Percentiles rank a stretch among this genome's conserved stretches.
Conservation (phyloP, 495 filamentous ascomycete genomes). For the Lophiostoma macrostomum region DNA sequence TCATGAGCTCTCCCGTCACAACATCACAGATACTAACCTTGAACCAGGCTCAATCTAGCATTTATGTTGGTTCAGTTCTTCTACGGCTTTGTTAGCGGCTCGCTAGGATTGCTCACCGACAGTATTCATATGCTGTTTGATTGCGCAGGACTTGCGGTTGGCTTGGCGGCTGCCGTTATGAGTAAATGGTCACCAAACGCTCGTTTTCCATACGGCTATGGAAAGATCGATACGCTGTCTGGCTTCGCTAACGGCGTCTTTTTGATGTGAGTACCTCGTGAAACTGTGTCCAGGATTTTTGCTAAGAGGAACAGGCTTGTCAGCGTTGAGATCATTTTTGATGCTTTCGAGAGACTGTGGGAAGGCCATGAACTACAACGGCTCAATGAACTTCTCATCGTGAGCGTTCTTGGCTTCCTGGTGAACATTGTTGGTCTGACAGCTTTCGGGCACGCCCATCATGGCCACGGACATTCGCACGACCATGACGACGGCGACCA, state of each 20-base stretch:
- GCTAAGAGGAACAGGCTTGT: constrained; percentile 64
- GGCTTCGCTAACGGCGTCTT: constrained; percentile 98
- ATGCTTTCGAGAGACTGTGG: constrained; percentile 81
- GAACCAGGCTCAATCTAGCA: constrained; percentile 74
- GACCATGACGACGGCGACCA: constrained; percentile 41
- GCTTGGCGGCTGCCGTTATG: constrained; percentile 91
- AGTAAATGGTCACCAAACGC: constrained; percentile 92
- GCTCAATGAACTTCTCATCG: constrained; percentile 79
- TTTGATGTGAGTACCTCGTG: constrained; percentile 62
- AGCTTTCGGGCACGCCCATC: constrained; percentile 73
- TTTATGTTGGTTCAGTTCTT: constrained; percentile 96
- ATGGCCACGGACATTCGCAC: constrained; percentile 61
- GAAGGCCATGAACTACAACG: constrained; percentile 79
- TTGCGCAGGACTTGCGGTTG: constrained; percentile 86
- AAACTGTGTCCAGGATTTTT: neutral
- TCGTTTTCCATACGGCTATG: constrained; percentile 90
- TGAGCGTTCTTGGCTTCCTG: constrained; percentile 76
- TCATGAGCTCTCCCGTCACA: no score
- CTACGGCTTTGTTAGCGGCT: constrained; percentile 90
- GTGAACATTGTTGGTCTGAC: constrained; percentile 92
- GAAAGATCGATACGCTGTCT: constrained; percentile 93
- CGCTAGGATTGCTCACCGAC: constrained; percentile 89
- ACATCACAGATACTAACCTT: constrained; percentile 6
- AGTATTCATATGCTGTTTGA: constrained; percentile 99
- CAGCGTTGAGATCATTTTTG: constrained; percentile 93